Conservation (phyloP, 2,329 filamentous ascomycete genomes). For the Botrytis hyacinthi region DNA sequence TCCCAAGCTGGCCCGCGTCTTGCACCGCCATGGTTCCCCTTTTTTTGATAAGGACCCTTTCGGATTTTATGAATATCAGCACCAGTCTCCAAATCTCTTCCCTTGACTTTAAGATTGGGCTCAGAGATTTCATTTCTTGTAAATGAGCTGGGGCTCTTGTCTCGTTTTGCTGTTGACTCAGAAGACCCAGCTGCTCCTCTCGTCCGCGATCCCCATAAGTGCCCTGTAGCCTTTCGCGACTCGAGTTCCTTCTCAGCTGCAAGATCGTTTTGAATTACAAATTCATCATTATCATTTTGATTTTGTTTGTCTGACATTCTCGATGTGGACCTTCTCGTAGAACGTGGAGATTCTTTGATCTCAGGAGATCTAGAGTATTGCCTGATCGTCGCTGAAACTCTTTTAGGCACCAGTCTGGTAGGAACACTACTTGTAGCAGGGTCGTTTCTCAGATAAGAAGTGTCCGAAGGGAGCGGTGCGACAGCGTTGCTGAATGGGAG, state of each 20-base stretch:
- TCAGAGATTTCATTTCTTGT: neutral
- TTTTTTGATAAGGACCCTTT: neutral
- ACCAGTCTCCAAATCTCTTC: neutral
- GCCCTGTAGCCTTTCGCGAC: neutral
- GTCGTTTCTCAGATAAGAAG: neutral
- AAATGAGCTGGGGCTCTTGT: neutral
- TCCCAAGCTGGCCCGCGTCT: conserved; percentile 7
- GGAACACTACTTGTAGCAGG: neutral
- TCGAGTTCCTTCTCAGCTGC: neutral
- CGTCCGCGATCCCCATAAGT: neutral
- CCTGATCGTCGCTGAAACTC: neutral
- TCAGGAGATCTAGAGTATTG: neutral
- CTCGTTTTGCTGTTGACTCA: neutral
- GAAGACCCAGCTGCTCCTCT: neutral
- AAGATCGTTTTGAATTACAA: neutral
- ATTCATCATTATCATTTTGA: neutral
- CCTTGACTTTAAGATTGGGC: neutral
- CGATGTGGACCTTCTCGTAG: neutral
- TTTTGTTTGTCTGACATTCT: neutral
- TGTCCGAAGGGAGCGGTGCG: neutral
- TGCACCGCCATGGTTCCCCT: neutral
- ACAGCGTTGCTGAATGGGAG: neutral
- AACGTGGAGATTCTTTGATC: neutral
- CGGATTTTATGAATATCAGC: neutral
- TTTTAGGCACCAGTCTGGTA: neutral